These are phyloP conservation scores for Arthrinium puccinioides DNA, from an alignment of 2,329 filamentous ascomycete genomes.

Conservation along the genomic window DNA sequence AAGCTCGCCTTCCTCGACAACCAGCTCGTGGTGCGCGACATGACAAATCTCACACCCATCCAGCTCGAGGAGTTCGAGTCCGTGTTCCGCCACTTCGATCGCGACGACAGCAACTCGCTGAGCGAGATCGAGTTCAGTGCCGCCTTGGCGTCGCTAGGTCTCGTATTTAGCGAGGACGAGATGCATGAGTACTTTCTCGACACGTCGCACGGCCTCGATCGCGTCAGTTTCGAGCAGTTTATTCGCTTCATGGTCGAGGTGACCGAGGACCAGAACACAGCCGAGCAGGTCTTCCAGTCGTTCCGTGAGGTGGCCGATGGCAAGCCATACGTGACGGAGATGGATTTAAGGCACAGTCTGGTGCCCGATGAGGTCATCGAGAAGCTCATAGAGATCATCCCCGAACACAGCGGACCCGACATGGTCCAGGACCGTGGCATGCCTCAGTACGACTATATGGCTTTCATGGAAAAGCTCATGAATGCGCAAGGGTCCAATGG, in stretches of 20 bases:
- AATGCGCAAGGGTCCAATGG: slow-evolving; percentile 15
- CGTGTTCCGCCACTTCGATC: slow-evolving; percentile 96
- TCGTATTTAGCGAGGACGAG: slow-evolving; percentile 95
- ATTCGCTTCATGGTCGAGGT: slow-evolving; percentile 99
- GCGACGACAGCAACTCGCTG: slow-evolving; percentile 82
- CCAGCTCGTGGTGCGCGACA: slow-evolving; percentile 94
- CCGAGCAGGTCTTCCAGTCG: slow-evolving; percentile 96
- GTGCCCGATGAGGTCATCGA: slow-evolving; percentile 97
- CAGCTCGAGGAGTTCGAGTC: slow-evolving; percentile 98
- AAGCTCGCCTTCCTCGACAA: slow-evolving; percentile 96
- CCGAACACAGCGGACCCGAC: slow-evolving; percentile 75
- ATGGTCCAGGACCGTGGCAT: slow-evolving; percentile 76
- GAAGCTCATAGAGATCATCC: slow-evolving; percentile 82
- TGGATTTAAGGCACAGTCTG: slow-evolving; percentile 88
- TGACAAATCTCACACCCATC: slow-evolving; percentile 98
- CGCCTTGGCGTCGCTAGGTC: slow-evolving; percentile 84
- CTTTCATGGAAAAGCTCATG: slow-evolving; percentile 89
- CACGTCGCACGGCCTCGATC: slow-evolving; percentile 70
- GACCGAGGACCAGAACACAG: slow-evolving; percentile 97
- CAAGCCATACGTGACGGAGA: slow-evolving; percentile 97
- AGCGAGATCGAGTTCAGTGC: slow-evolving; percentile 94
- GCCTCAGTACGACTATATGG: slow-evolving; percentile 91
- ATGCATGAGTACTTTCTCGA: slow-evolving; percentile 94
- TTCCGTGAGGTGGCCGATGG: slow-evolving; percentile 97
- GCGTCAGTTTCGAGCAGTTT: slow-evolving; percentile 96